Percentiles rank a stretch among this genome's conserved stretches.
Evolutionary conservation across 495 filamentous ascomycete genomes (phyloP).

Genomic region (Ascodesmis nigricans): DNA sequence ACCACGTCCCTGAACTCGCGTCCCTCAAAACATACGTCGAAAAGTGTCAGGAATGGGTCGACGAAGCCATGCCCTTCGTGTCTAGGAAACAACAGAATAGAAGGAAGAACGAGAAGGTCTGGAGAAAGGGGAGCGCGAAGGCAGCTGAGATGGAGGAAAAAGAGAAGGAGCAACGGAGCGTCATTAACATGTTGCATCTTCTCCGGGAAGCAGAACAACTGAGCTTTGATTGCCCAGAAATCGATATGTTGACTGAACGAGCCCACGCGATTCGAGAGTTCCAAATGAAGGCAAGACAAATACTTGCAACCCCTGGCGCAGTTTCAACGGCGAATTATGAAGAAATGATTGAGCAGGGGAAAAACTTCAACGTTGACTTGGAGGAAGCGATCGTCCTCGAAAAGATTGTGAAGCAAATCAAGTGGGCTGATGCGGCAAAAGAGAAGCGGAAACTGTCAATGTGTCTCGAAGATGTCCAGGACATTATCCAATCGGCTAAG

Average conservation of each 20-base stretch:
- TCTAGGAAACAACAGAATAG: constrained; percentile 96
- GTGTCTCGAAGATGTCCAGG: constrained; percentile 52
- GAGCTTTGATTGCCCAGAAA: constrained; percentile 88
- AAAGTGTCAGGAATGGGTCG: constrained; percentile 91
- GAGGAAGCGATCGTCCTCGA: constrained; percentile 76
- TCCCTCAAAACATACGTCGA: constrained; percentile 76
- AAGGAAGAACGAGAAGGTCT: constrained; percentile 86
- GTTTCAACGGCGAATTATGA: constrained; percentile 55
- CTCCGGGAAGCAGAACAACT: constrained; percentile 68
- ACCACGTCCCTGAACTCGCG: constrained; percentile 64
- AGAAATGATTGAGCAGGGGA: constrained; percentile 69
- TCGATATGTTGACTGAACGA: constrained; percentile 65
- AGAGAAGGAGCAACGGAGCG: constrained; percentile 68
- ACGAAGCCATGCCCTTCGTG: constrained; percentile 91
- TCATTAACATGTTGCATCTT: constrained; percentile 71
- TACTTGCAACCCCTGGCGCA: constrained; percentile 38
- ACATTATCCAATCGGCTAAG: constrained; percentile 51
- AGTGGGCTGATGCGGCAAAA: constrained; percentile 65
- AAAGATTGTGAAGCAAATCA: constrained; percentile 57
- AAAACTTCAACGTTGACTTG: constrained; percentile 80
- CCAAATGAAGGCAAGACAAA: constrained; percentile 49
- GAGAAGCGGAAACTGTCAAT: constrained; percentile 37
- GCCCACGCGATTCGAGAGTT: constrained; percentile 71
- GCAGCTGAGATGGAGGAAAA: constrained; percentile 69
- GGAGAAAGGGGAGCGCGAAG: constrained; percentile 46